Conservation (phyloP, 1,284 basidiomycete genomes). For the Chalciporus sp. region DNA sequence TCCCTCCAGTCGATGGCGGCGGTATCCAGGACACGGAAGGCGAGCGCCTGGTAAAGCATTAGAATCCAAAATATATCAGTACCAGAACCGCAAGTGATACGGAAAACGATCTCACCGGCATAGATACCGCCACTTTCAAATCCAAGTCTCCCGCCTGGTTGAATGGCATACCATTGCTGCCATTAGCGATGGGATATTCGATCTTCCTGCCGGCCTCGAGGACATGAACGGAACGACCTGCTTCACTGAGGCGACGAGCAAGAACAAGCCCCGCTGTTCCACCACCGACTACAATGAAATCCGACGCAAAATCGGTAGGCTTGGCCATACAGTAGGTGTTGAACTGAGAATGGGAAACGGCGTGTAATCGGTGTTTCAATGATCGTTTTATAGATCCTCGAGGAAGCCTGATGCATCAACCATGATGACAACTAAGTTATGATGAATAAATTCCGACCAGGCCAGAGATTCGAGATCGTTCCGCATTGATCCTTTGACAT, state of each 20-base stretch:
- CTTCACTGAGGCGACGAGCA: slow-evolving; percentile 4
- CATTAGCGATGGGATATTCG: not conserved
- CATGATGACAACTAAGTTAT: no score
- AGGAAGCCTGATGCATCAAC: no score
- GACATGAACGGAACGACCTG: slow-evolving; percentile 1
- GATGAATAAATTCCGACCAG: no score
- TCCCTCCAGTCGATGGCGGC: not conserved
- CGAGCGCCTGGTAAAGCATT: not conserved
- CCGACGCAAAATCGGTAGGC: not conserved
- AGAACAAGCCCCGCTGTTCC: slow-evolving; percentile 1
- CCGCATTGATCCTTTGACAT: no score
- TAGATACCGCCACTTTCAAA: not conserved
- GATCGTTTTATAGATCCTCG: no score
- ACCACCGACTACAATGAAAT: slow-evolving; percentile 1
- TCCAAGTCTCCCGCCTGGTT: not conserved
- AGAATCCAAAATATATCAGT: not conserved
- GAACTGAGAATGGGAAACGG: no score
- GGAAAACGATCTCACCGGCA: not conserved
- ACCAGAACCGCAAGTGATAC: not conserved
- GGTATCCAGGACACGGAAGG: not conserved
- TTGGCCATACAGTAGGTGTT: not conserved
- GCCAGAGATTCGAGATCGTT: no score
- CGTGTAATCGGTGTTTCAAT: no score
- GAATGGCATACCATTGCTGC: not conserved
- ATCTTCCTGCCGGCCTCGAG: not conserved